A percentile compares a stretch with the other conserved stretches of the same genome.
Evolutionary conservation across 495 filamentous ascomycete genomes (phyloP).

Genomic region (Trichoderma orchidacearum): DNA sequence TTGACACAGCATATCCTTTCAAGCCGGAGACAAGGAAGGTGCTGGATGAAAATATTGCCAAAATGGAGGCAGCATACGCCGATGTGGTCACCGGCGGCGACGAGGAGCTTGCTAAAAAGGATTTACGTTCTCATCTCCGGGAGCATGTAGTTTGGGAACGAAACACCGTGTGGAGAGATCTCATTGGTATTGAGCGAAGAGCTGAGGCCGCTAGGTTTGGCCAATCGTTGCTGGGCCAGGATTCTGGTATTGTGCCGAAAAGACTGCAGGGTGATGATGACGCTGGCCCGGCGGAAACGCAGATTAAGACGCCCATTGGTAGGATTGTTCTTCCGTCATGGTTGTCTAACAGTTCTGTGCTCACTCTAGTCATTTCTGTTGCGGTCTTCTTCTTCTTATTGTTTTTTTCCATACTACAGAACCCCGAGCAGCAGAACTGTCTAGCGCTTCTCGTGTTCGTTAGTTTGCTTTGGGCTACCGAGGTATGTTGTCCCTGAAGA

Average conservation of each 20-base stretch:
- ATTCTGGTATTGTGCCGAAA: conserved; percentile 51
- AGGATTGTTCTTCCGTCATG: conserved; percentile 61
- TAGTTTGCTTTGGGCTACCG: conserved; percentile 91
- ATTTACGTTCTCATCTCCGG: conserved; percentile 78
- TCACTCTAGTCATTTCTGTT: conserved; percentile 57
- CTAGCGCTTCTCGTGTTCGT: conserved; percentile 88
- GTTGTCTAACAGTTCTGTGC: conserved; percentile 71
- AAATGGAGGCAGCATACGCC: conserved; percentile 69
- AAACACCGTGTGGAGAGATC: conserved; percentile 97
- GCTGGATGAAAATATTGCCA: conserved; percentile 53
- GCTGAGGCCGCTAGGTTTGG: conserved; percentile 92
- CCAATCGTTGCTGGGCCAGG: conserved; percentile 64
- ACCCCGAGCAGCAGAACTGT: conserved; percentile 87
- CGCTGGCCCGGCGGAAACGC: conserved; percentile 36
- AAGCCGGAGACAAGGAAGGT: conserved; percentile 49
- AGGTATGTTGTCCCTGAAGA: conserved; percentile 39
- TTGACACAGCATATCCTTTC: conserved; percentile 68
- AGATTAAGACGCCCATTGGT: conserved; percentile 71
- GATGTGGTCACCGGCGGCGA: conserved; percentile 71
- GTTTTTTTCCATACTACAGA: conserved; percentile 61
- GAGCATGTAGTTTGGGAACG: conserved; percentile 99
- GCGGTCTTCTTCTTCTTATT: conserved; percentile 61
- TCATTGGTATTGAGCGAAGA: conserved; percentile 96
- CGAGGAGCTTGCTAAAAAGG: conserved; percentile 55
- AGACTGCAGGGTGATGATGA: conserved; percentile 74